Evolutionary conservation across 108 stramenopile species (phyloP).

Genomic region (Epipyxis sp.): DNA sequence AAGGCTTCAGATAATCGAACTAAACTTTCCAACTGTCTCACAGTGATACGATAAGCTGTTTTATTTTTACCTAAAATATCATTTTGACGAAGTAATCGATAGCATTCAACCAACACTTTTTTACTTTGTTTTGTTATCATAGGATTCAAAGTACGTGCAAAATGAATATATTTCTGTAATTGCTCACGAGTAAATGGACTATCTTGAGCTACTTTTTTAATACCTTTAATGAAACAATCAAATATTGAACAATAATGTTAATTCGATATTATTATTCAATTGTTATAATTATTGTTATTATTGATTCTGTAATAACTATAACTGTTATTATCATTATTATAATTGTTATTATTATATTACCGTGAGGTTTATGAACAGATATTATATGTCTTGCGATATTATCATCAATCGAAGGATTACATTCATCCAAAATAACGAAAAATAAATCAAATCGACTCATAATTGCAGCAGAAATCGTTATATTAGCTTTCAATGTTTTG

Average conservation of each 20-base stretch:
- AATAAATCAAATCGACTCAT: constrained; percentile 97
- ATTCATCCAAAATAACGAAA: constrained; percentile 97
- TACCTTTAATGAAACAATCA: background rate
- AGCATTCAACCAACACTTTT: constrained; percentile 87
- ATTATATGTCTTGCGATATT: constrained; percentile 91
- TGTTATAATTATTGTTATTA: background rate
- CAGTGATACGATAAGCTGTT: constrained; percentile 96
- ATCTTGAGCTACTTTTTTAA: constrained; percentile 44
- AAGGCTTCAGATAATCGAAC: constrained; percentile 94
- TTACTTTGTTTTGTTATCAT: constrained; percentile 75
- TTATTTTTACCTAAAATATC: constrained; percentile 84
- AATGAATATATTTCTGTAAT: constrained; percentile 89
- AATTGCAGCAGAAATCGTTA: constrained; percentile 89
- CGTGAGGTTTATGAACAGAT: no score
- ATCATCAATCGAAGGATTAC: constrained; percentile 76
- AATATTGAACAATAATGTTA: background rate
- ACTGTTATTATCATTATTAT: constrained; percentile 50
- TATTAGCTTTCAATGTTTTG: constrained; percentile 92
- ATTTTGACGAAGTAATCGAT: constrained; percentile 82
- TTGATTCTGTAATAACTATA: no score
- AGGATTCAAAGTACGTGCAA: constrained; percentile 83
- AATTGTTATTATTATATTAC: constrained; percentile 42
- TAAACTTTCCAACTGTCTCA: constrained; percentile 95
- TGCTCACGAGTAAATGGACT: constrained; percentile 78
- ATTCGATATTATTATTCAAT: no score